Percentiles rank a stretch among this genome's conserved stretches.
Evolutionary conservation across 1,139 yeast species (phyloP).

Genomic region (Pneumocystis murina): DNA sequence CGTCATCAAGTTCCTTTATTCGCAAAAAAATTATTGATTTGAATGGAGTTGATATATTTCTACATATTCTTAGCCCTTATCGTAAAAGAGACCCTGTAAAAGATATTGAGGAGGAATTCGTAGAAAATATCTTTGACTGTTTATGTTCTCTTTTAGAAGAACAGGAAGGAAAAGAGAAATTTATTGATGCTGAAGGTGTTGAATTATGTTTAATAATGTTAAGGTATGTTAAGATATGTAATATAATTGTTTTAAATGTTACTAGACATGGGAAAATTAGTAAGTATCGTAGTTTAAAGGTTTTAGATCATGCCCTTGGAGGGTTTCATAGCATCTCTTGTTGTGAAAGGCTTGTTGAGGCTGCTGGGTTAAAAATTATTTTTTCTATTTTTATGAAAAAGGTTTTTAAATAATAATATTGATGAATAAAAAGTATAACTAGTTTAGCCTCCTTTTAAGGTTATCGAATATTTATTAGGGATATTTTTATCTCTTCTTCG

Average conservation of each 20-base stretch:
- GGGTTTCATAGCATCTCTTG: slow-evolving; percentile 16
- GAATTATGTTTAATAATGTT: slow-evolving; percentile 22
- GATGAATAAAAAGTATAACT: slow-evolving; percentile 3
- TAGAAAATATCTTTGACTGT: slow-evolving; percentile 18
- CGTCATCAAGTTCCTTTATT: slow-evolving; percentile 9
- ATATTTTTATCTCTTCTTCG: slow-evolving; percentile 20
- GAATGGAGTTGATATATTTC: slow-evolving; percentile 15
- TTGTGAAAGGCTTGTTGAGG: slow-evolving; percentile 18
- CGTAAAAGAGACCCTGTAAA: slow-evolving; percentile 15
- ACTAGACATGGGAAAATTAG: slow-evolving; percentile 14
- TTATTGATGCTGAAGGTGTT: slow-evolving; percentile 23
- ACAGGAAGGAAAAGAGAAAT: slow-evolving; percentile 16
- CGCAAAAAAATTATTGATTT: slow-evolving; percentile 7
- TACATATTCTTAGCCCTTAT: slow-evolving; percentile 15
- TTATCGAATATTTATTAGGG: slow-evolving; percentile 15
- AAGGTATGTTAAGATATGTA: background rate
- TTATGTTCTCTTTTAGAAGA: slow-evolving; percentile 16
- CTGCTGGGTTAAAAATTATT: slow-evolving; percentile 20
- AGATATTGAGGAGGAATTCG: slow-evolving; percentile 19
- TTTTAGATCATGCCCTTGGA: slow-evolving; percentile 18
- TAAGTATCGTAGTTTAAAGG: slow-evolving; percentile 17
- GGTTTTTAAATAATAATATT: slow-evolving; percentile 3
- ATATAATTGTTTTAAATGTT: background rate
- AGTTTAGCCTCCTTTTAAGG: slow-evolving; percentile 3
- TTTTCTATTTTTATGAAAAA: slow-evolving; percentile 17